Evolutionary conservation across 1,284 basidiomycete genomes (phyloP), one percentile per base, ranked within the genome.

Genomic region (Phylloporus sp.): DNA sequence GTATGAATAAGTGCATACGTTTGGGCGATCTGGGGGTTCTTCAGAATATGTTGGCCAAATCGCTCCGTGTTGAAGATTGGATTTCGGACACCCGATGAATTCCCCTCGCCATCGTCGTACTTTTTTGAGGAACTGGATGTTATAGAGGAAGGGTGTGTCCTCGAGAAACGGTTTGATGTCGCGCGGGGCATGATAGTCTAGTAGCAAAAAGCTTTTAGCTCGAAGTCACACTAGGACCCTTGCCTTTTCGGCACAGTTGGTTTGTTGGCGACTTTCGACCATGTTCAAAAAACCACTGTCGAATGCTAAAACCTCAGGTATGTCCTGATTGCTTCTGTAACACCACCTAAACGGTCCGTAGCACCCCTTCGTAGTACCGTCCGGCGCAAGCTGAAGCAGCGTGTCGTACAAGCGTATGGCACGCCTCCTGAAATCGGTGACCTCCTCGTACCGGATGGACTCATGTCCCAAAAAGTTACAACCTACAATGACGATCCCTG

Each of bases 31-130:
- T 91, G 84, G 18, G 95, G 93, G 77, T 97, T 98, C 78, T 98
- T 98, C 62, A 99, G 84, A 69, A 98, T 98, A 80, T 99, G 97
- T 77, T 99, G 96, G 37, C 96, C 96, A 71, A 98, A 98, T 66
- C 92, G 84, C 70, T 95, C 93, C 10, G 95, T 97, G 73, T 98
- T 96, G 83, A 96, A 96, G 67, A 96, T 87, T 6, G 94, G 94
- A 75, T 95, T 95, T 47, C 85, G 83, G 68, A 83, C 82, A 28
- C 81, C 79, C 4, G 79, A 78, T 2, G 85, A 81, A 11, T 77
- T 74, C 4, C 77, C 73, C 56, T 83, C 76, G 62, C 80, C 80
- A 50, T 81, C 74, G 51, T 80, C 78, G 11, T 53, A 53, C 2
- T 50, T 49, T 72, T 85, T 78, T 28, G 76, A 68, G 58, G 78